Evolutionary conservation across 73 alveolate species (phyloP), one percentile per base, ranked within the genome.

Genomic region (Effrenium voratum): DNA sequence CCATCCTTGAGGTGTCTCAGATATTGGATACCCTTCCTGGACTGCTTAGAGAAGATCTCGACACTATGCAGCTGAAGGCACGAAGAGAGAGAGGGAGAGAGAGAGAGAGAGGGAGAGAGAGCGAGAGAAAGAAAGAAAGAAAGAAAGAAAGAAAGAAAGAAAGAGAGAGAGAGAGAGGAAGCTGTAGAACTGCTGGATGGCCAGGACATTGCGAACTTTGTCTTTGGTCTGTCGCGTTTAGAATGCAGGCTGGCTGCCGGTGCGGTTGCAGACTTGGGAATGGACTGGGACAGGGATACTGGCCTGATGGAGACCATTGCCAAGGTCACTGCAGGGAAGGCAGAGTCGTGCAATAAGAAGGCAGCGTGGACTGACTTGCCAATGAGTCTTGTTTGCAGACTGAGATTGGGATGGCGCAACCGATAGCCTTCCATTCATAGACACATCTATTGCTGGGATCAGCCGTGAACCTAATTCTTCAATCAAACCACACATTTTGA

Each of bases 201-300:
- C n/a, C 28, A 87, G 95, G 95, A 87, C 83, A 40, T 87, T 30
- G 95, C 95, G 24, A 87, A 87, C 83, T 87, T 87, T 44, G 95
- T 66, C 10, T 87, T 87, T 43, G 95, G 95, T 38, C 95, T 87
- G 28, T 75, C 95, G 36, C 84, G 60, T n/a, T 30, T 87, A 83
- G 95, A 87, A 82, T 59, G 59, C 83, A 87, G 95, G 95, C 95
- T 68, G 60, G 49, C 50, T 22, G 49, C 32, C 57, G 38, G 24
- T 19, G 19, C 38, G 30, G 50, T 19, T 52, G 10, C 68, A 55
- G 24, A 28, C 68, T 28, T 28, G n/a, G 38, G 40, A 60, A 52
- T 52, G 66, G 38, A 60, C 13, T 19, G 28, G 77, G 15, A 28
- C 95, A 87, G 95, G 95, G 95, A 87, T n/a, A 13, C 80, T n/a